These are phyloP conservation scores for Taxawa tesnikishii DNA, from an alignment of 2,329 filamentous ascomycete species.

Conservation along the genomic window DNA sequence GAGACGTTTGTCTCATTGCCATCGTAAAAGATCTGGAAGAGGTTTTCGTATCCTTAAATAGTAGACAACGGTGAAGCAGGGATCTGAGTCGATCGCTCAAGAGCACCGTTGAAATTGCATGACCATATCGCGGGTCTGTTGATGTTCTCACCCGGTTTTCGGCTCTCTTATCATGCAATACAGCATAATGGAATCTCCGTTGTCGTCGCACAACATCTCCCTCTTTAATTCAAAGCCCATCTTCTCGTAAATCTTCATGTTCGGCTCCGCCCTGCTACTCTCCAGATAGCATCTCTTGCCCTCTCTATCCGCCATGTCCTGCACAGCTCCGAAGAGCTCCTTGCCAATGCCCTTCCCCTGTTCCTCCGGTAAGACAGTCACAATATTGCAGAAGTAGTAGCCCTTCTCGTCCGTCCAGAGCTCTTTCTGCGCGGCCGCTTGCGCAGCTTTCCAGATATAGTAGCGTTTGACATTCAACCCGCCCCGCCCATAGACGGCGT, in stretches of 20 bases:
- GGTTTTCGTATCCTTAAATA: too few species aligned
- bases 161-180: conserved; percentile 35
- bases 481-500: conserved; percentile 55
- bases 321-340: conserved; percentile 51
- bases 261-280: conserved; percentile 55
- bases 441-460: conserved; percentile 59
- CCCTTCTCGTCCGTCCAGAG: conserved; percentile 55
- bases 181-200: conserved; percentile 36
- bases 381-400: conserved; percentile 68
- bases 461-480: conserved; percentile 57
- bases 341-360: conserved; percentile 57
- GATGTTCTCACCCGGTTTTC: too few species aligned
- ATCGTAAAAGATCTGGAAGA: too few species aligned
- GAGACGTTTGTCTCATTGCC: too few species aligned
- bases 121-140: too few species aligned
- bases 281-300: conserved; percentile 58
- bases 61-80: too few species aligned
- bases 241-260: conserved; percentile 57
- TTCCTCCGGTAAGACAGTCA: conserved; percentile 52
- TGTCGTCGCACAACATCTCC: conserved; percentile 56
- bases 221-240: conserved; percentile 55
- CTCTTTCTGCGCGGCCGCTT: conserved; percentile 47
- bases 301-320: conserved; percentile 50
- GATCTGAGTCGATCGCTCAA: too few species aligned
- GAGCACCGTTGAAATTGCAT: too few species aligned